Evolutionary conservation across 768 basidiomycete genomes (phyloP), one percentile per base, ranked within the genome.

Genomic region (Holtermannia corniformis): DNA sequence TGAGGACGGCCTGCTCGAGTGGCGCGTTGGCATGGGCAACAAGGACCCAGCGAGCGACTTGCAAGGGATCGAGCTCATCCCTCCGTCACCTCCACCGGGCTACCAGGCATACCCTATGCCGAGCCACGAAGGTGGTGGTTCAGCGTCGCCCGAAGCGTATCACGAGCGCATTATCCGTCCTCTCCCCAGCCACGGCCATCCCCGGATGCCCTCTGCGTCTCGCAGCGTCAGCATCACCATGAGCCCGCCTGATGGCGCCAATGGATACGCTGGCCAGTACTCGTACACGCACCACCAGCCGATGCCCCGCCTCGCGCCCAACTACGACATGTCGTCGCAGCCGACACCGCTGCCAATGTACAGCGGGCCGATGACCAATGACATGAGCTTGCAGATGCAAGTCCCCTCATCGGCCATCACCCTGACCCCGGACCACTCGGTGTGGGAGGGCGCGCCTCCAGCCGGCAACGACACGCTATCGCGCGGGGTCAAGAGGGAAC

Each of bases 31-130:
- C 19, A 55, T 54, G 44, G 43, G 40, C 13, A 45, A 56, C 26
- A 59, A 54, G 42, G 71, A 72, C 50, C 66, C 68, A 3, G 67
- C 68, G 20, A 49, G 52, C 41, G 70, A 71, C 41, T 54, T 68
- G 2, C 47, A 50, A 44, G 64, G 65, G 43, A 61, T 67, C 4
- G 62, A 57, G 23, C 51, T 71, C 26, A 59, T 58, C 3, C 56
- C 67, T 3, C 70, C 70, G 1, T 63, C 65, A 10, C 64, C 63
- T 19, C 68, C 63, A 1, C 62, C 63, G 3, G 37, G 47, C 32
- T 37, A 7, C 32, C 32, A 37, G 16, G 10, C 7, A 16, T 16
- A 7, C 16, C 16, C 32, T 7, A 16, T 16, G 32, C 32, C 7
- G 10, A 7, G 16, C 32, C 7, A 16, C 32, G 32, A 37, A 7